Evolutionary conservation across 257 asterid genomes (phyloP), one percentile per base, ranked within the genome.

Genomic region (Schizonepeta tenuifolia): DNA sequence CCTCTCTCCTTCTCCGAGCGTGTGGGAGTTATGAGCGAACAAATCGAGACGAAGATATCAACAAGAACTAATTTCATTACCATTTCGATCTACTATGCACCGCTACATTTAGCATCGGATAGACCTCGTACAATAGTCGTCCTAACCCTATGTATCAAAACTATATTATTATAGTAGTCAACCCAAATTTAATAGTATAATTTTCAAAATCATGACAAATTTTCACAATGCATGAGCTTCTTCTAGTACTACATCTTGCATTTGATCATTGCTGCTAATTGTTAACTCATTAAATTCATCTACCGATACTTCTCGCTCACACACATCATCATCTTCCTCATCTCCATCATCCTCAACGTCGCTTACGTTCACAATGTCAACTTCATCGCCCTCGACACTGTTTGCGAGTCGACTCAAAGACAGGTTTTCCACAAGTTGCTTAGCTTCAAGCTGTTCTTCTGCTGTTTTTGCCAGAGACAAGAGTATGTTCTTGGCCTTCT

Each of bases 401-500:
- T 33, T 53, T 53, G 73, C 67, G 22, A 74, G 24, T 44, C 18
- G 51, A 24, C 75, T 51, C 15, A 60, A 47, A 13, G 75, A 36
- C 21, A n/a, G 75, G 43, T 67, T 60, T 69, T 88, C 89, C 7
- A 85, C 70, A 4, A 94, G 85, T 64, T 78, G 84, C 58, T 88
- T 75, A 24, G 98, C 98, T 84, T 91, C 98, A 26, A 43, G 73
- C 67, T 82, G 82, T 74, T 94, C 98, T 71, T 94, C 98, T 0
- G 78, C 75, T 2, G 98, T 86, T 80, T 91, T 87, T 2, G 98
- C 97, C 64, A 94, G 81, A 36, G 98, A 91, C 72, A 91, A 73
- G 84, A 92, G 95, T 75, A 91, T 66, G 69, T 90, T 91, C 83
- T 94, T 91, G 50, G 99, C 93, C 75, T 94, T 94, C 83, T 82